Conservation (phyloP, 169 alveolate genomes). For the Eimeria sp. region DNA sequence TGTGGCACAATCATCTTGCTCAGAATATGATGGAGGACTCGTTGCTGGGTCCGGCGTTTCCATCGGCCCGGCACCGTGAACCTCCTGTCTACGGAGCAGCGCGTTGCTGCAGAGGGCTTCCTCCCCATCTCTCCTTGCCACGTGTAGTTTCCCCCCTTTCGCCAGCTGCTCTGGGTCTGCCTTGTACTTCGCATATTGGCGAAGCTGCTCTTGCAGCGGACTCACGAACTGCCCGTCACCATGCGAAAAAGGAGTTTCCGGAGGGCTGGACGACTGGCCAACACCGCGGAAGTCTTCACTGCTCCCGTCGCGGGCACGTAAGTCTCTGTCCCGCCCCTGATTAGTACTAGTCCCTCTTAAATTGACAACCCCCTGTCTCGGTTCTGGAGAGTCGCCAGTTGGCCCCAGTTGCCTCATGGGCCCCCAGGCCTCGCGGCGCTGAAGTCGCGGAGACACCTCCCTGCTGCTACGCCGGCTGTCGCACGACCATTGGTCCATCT, state of each 20-base stretch:
- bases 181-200: constrained; percentile 3
- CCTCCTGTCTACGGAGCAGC: not conserved
- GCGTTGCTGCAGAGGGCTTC: not conserved
- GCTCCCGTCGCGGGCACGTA: not conserved
- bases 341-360: not conserved
- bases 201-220: constrained; percentile 14
- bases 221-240: not conserved
- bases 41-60: not conserved
- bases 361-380: not conserved
- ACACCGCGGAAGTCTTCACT: not conserved
- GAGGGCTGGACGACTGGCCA: constrained; percentile 5
- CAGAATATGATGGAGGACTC: not conserved
- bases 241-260: not conserved
- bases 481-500: constrained; percentile 41
- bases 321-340: constrained; percentile 3
- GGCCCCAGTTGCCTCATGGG: not conserved
- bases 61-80: not conserved
- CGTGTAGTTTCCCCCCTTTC: not conserved
- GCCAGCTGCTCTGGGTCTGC: not conserved
- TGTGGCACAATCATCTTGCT: not conserved
- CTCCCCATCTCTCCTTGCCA: not conserved
- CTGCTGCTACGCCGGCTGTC: constrained; percentile 37
- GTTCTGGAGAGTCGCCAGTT: not conserved
- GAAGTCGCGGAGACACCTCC: constrained; percentile 11
- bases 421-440: constrained; percentile 30